A percentile compares a stretch with the other conserved stretches of the same genome.
Conservation (phyloP, 768 basidiomycete species). For the Symmetrospora coprosmae region DNA sequence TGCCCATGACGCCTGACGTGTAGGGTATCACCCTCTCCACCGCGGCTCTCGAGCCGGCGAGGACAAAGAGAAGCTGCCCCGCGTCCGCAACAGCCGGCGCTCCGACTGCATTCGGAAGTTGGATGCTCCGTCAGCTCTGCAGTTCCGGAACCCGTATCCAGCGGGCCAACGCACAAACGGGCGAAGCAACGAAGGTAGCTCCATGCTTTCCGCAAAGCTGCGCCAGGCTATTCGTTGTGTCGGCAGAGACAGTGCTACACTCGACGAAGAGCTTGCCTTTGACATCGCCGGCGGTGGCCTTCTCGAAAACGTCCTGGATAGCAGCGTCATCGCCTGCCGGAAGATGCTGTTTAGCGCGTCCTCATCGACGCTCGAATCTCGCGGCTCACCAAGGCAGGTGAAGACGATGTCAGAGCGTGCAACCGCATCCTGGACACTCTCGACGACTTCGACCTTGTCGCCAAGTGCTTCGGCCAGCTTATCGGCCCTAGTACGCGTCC, state of each 20-base stretch:
- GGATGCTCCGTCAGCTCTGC: not conserved
- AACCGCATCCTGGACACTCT: constrained; percentile 9
- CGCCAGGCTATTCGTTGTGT: constrained; percentile 9
- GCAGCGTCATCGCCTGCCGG: constrained; percentile 18
- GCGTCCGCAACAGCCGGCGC: constrained; percentile 5
- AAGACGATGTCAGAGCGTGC: constrained; percentile 12
- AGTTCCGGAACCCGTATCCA: not conserved
- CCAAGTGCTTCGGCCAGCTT: not conserved
- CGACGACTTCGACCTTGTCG: constrained; percentile 2
- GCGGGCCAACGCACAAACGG: constrained; percentile 2
- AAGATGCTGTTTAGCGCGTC: no score
- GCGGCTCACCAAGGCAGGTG: constrained; percentile 17
- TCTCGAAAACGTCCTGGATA: constrained; percentile 5
- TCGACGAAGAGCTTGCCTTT: constrained; percentile 22
- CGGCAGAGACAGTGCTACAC: constrained; percentile 12
- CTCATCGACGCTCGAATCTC: no score
- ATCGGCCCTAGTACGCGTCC: constrained; percentile 8
- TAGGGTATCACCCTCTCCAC: constrained; percentile 18
- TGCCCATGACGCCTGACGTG: constrained; percentile 18
- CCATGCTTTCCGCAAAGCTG: not conserved
- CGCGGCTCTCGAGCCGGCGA: constrained; percentile 6
- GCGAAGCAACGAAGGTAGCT: constrained; percentile 3
- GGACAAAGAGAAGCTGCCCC: constrained; percentile 20
- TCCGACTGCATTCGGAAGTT: not conserved
- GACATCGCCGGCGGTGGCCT: not conserved